Base-by-base conservation (phyloP, 805 yeast genomes). In the Zygoascus biomembranicola region DNA sequence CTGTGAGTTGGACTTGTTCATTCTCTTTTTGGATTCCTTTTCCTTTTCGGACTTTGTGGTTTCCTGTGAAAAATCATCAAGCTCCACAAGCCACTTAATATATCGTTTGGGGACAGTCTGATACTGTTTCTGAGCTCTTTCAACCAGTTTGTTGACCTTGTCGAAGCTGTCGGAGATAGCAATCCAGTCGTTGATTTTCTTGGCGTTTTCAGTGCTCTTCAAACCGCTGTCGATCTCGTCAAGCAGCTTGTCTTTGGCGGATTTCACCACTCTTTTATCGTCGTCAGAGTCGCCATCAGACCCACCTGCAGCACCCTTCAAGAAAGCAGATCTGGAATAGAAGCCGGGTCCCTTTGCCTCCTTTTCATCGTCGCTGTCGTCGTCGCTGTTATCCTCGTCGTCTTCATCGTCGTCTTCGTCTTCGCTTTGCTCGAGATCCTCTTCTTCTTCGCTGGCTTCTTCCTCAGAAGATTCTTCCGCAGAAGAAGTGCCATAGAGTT, bases 161-260 rank as follows among this genome's bases (percentile, higher is more conserved):
- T 94, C 98, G 63, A 90, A 87, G 63, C 87, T 95, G 43, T 62
- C 53, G 16, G 84, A 78, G 46, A 87, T 84, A 43, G 78, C 73
- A 52, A 82, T 77, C 96, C 97, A 92, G 71, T 87, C 92, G 64
- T 80, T 81, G 59, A 78, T 77, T 70, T 79, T 78, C 63, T 81
- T 82, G 50, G 84, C 82, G 55, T 78, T 77, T 65, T 84, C 90
- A 63, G 90, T 80, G 51, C 80, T 77, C 63, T 81, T 84, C 61
- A 84, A 79, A 35, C 79, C 70, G 26, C 76, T 75, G 62, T 80
- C 83, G 73, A 94, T 79, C 69, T 94, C 99, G 66, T 90, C 97
- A 62, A 90, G 69, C 56, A 90, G 77, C 75, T 92, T 94, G 60
- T 90, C 98, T 73, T 85, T 88, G 52, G 97, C 96, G 55, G 94